phyloP scores from a whole-genome alignment of 2,329 filamentous ascomycete species.

The Penicillium sp. region DNA sequence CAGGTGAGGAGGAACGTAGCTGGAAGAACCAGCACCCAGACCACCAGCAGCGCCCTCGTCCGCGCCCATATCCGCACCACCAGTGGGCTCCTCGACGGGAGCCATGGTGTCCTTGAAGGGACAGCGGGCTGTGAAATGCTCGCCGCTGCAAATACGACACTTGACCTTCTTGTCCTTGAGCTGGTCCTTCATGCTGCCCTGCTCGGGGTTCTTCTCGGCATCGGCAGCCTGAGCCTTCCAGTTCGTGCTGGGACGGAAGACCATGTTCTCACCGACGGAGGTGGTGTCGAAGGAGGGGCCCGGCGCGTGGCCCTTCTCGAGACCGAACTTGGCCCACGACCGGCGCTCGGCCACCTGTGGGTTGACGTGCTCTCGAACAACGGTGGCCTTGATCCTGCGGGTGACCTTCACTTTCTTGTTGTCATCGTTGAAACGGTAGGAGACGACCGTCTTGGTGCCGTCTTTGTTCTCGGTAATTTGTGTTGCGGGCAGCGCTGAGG shows the following conservation, averaged over 20 bases:
- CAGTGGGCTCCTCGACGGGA: constrained; percentile 58
- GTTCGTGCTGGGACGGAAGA: constrained; percentile 90
- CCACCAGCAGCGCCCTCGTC: constrained; percentile 60
- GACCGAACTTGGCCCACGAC: constrained; percentile 90
- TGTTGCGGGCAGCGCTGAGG: constrained; percentile 81
- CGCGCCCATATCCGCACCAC: constrained; percentile 52
- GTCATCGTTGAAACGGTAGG: constrained; percentile 87
- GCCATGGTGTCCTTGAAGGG: constrained; percentile 99
- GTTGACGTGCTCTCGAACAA: constrained; percentile 92
- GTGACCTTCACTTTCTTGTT: constrained; percentile 97
- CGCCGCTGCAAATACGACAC: constrained; percentile 97
- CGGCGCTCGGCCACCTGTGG: constrained; percentile 95
- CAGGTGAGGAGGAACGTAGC: constrained; percentile 93
- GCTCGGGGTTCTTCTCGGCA: constrained; percentile 58
- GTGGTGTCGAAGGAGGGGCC: constrained; percentile 91
- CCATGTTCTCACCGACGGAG: constrained; percentile 95
- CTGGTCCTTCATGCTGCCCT: constrained; percentile 68
- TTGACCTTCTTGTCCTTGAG: constrained; percentile 99
- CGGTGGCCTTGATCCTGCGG: constrained; percentile 89
- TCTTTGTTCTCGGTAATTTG: constrained; percentile 97
- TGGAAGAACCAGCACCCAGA: constrained; percentile 71
- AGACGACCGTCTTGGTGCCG: constrained; percentile 94
- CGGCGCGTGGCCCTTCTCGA: constrained; percentile 79
- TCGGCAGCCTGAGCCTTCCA: constrained; percentile 92
- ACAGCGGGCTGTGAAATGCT: constrained; percentile 99